These are phyloP conservation scores for Rhizoclosmatium sp. DNA, from an alignment of 192 early-diverging fungal genomes.

Conservation along the genomic window DNA sequence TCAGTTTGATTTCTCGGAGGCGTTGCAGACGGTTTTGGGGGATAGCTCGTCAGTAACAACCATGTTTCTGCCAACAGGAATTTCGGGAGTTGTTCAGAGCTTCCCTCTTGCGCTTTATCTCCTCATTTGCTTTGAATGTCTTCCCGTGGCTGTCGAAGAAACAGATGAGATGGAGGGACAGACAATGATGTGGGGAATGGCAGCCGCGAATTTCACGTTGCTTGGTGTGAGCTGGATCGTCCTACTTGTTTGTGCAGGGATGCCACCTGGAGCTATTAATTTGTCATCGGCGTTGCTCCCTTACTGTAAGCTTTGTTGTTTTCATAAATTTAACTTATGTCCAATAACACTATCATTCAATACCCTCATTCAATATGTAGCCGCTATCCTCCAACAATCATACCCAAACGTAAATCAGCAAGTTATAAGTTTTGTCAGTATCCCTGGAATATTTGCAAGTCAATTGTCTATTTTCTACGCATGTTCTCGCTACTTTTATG, in stretches of 20 bases:
- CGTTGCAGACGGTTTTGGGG: conserved; percentile 17
- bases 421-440: conserved; percentile 9
- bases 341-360: background rate
- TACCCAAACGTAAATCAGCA: background rate
- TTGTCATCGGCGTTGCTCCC: background rate
- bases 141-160: conserved; percentile 25
- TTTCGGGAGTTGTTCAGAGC: conserved; percentile 13
- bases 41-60: conserved; percentile 7
- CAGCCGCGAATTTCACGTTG: conserved; percentile 19
- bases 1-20: conserved; percentile 18
- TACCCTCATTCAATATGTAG: background rate
- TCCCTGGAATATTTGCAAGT: conserved; percentile 27
- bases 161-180: background rate
- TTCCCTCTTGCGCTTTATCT: conserved; percentile 18
- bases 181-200: conserved; percentile 19
- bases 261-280: background rate
- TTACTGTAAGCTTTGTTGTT: conserved; percentile 1
- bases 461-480: conserved; percentile 29
- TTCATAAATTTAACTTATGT: background rate
- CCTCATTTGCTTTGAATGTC: conserved; percentile 22
- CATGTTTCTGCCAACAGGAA: conserved; percentile 18
- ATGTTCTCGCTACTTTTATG: conserved; percentile 19
- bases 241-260: conserved; percentile 19
- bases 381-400: background rate
- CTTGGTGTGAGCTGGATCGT: conserved; percentile 10